Evolutionary conservation across 2,329 filamentous ascomycete genomes (phyloP), one percentile per base, ranked within the genome.

Genomic region (Fusarium sulawesiense): DNA sequence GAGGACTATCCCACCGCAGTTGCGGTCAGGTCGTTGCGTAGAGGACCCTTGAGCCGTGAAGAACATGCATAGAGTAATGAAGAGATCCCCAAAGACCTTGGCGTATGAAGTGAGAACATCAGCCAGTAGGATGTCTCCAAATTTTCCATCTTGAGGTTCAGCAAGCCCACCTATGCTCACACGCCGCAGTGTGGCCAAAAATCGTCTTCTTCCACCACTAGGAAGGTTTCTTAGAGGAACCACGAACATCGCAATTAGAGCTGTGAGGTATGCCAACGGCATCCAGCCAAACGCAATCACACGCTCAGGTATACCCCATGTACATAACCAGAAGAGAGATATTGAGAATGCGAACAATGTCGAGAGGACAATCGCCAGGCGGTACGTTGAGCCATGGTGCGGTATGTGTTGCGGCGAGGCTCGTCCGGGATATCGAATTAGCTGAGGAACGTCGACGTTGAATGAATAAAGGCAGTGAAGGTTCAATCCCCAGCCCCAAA

Each of bases 71-170:
- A 94, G 81, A 49, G 90, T 90, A 58, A 98, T 92, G 78, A 94
- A 98, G 14, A 98, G 82, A 79, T 99, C 96, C 25, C 91, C 95
- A 29, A 97, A 85, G 30, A 98, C 92, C 80, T 97, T 97, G 66
- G 95, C 91, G 79, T 98, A 99, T 76, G 93, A 97, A 44, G 96
- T 99, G 73, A 98, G 82, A 58, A 94, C 95, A 86, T 99, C 96
- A 34, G 96, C 94, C 20, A 99, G 88, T 62, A 99, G 83, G 55
- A 98, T 92, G 78, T 99, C 96, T 59, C 93, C 95, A 76, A 98
- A 98, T 77, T 97, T 97, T 57, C 95, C 94, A 79, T 98, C 92
- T 73, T 92, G 88, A 1, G 92, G 85, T 80, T 95, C 91, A 16
- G 96, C 95, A 25, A 99, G 86, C 1, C 95, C 94, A 25, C 96